Base-by-base conservation (phyloP, 75 land plant species). In the Adiantum capillusveneris region DNA sequence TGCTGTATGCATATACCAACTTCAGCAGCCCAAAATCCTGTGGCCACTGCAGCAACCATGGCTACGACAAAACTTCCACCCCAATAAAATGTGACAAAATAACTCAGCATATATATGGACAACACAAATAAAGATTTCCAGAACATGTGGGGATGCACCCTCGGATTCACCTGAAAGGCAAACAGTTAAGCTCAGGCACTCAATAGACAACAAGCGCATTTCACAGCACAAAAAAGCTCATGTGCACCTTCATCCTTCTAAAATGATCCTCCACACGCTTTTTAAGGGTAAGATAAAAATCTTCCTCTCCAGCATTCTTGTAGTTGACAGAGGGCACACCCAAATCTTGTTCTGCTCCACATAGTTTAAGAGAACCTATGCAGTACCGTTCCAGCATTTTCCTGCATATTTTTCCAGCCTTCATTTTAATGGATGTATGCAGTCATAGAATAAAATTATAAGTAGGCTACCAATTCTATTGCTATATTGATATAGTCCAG, bases 11-110 rank as follows among this genome's bases (percentile, higher is more conserved):
- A 74, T n/a, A 77, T 25, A 30, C 78, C 79, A 39, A 77, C 62
- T 39, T 77, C 71, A 29, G 79, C 78, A 21, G 68, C 59, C 43
- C 61, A 74, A 57, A 55, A 77, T 39, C 79, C 79, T 79, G 76
- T 73, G 24, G 49, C 66, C 13, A 62, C 0, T 14, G 79, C 65
- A 46, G 36, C 61, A 0, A 62, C 22, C 50, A 73, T 19, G 0
- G 79, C 74, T 30, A 57, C 31, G 9, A 53, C 11, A 37, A 77
- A 62, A 70, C 57, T 66, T 63, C 52, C 22, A 30, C 37, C 45
- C 62, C 66, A 62, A 48, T 66, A 77, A 62, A 73, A 77, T 42
- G 66, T 56, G 14, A 67, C 20, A 26, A 56, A 77, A 56, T 73
- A 77, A 55, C 77, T 72, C 24, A 75, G 20, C 29, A 74, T 5